These are phyloP conservation scores for Pouteria campechiana DNA, from an alignment of 179 eudicot species.

Conservation along the genomic window DNA sequence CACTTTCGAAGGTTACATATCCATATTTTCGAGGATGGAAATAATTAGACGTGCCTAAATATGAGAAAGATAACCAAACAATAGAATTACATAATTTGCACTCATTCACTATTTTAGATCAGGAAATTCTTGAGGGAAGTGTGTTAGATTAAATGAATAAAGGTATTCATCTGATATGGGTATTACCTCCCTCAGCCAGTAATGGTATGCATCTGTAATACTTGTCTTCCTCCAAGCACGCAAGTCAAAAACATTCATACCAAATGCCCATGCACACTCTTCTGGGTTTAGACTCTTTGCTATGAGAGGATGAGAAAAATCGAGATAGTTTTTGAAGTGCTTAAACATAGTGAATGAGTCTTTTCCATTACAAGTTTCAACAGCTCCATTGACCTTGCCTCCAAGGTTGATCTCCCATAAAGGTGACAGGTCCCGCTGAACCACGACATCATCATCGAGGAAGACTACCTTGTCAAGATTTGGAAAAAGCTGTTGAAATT, in stretches of 20 bases:
- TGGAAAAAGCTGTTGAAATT: constrained; percentile 77
- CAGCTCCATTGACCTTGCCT: constrained; percentile 97
- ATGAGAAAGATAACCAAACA: too few relatives aligned
- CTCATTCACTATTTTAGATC: too few relatives aligned
- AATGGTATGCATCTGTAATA: constrained; percentile 83
- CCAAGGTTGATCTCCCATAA: constrained; percentile 85
- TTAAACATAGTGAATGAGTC: constrained; percentile 98
- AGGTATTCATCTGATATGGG: too few relatives aligned
- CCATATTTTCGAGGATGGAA: too few relatives aligned
- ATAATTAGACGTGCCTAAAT: too few relatives aligned
- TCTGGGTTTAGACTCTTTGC: constrained; percentile 70
- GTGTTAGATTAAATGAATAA: neutral
- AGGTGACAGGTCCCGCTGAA: constrained; percentile 87
- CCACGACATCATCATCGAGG: constrained; percentile 88
- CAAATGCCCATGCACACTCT: constrained; percentile 99
- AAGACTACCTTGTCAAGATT: constrained; percentile 88
- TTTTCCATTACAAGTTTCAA: constrained; percentile 92
- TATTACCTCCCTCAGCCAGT: constrained; percentile 90
- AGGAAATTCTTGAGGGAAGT: neutral
- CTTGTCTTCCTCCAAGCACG: constrained; percentile 81
- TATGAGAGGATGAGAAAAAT: constrained; percentile 87
- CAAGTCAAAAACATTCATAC: constrained; percentile 95
- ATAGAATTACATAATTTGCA: too few relatives aligned
- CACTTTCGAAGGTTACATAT: too few relatives aligned
- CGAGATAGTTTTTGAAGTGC: constrained; percentile 77